Base-by-base conservation (phyloP, 345 rosid genomes). In the Camelina sativa region DNA sequence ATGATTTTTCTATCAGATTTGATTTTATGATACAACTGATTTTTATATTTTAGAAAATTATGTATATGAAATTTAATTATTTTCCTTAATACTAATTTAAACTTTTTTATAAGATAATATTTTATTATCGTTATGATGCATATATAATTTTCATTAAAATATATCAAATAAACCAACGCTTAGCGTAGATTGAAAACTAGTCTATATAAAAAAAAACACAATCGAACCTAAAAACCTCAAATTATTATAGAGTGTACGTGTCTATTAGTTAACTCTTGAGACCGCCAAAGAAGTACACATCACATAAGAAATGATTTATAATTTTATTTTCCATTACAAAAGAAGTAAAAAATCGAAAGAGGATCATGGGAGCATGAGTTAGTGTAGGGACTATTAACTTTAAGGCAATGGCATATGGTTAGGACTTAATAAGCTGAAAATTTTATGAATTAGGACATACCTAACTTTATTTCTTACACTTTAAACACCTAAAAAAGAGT, bases 351-450 rank as follows among this genome's bases (percentile, higher is more conserved):
- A 62, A 22, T 3, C 37, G 2, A 59, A 38, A 67, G 41, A 50
- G n/a, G 53, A 76, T 63, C 8, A 70, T 76, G 62, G 32, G 61
- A 43, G 67, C 72, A 76, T 41, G 71, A 70, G 72, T 64, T 63
- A 76, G 67, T 76, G 80, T 76, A 35, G 66, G 46, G 62, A 55
- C 76, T 63, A 55, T 47, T 56, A 35, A 54, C 59, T 43, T 53
- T 10, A 62, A 76, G 44, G 44, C 43, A 34, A 25, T 76, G 75
- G 54, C 75, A 76, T 69, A 69, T 62, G 17, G 75, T 76, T 76
- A 76, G 58, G 74, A 56, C 22, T 51, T 66, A 7, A 19, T 20
- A n/a, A 55, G 19, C 66, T 13, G 8, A n/a, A 43, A 5, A 7
- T 38, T 38, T 63, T 22, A 44, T 43, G 8, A 13, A 47, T 64